Evolutionary conservation across 345 rosid genomes (phyloP), one percentile per base, ranked within the genome.

Genomic region (Ricinus communis): DNA sequence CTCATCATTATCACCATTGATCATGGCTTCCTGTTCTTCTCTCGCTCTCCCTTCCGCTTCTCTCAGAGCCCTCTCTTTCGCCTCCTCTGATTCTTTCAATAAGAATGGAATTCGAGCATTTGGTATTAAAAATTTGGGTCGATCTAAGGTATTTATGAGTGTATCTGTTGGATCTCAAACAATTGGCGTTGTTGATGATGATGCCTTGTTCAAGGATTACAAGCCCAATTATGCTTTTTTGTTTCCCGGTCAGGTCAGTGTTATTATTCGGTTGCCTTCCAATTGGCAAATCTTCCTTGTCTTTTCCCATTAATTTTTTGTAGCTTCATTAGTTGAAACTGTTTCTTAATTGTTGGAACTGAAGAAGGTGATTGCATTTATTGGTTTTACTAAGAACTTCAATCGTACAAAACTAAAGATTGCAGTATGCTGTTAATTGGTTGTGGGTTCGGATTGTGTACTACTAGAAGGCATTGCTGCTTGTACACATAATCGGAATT

Each of bases 171-270:
- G 90, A 74, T 85, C 90, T 50, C 93, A 84, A 62, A 52, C 40
- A 30, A 55, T 71, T 54, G 67, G 78, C 14, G 85, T 83, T 64
- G 79, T 85, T 64, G 81, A 83, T 56, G 81, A 83, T 56, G 97
- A 92, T 64, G 82, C 86, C 65, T 63, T 84, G 76, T 92, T 95
- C 72, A 79, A 82, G 50, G 93, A 88, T 79, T 95, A 92, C 82
- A 90, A 87, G 76, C 89, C 99, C 68, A 76, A 75, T 72, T 61
- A 71, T 45, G 96, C 97, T 63, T 95, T 95, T 82, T 83, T 90
- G 31, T 95, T 92, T 58, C 99, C 99, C 33, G 99, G 99, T 58
- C 99, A 96, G 96, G 99, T 94, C 56, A 45, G 79, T 59, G 9
- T 1, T 9, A 4, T 12, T 1, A 43, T 43, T 43, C 47, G 8